Conservation (phyloP, 169 alveolate genomes). For the Ichthyophthirius multifiliis region DNA sequence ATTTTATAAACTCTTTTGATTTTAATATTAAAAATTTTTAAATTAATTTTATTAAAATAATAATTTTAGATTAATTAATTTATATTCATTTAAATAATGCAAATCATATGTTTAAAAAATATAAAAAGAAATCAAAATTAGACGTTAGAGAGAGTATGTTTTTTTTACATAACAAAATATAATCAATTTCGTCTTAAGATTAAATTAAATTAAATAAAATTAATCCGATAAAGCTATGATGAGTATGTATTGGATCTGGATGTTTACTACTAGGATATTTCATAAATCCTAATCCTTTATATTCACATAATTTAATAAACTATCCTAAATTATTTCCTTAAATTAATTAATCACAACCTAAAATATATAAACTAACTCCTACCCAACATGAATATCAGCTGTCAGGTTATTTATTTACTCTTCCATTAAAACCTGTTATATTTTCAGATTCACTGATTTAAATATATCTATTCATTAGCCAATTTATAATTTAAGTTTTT, state of each 20-base stretch:
- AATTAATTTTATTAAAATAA: too few relatives aligned
- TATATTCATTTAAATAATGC: too few relatives aligned
- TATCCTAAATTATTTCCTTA: neutral
- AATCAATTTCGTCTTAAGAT: neutral
- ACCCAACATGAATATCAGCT: conserved; percentile 48
- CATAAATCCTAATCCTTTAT: conserved; percentile 8
- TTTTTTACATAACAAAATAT: neutral
- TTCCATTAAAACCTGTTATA: conserved; percentile 34
- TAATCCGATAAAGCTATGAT: conserved; percentile 21
- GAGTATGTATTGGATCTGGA: conserved; percentile 28
- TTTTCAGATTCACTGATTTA: neutral
- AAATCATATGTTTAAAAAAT: too few relatives aligned
- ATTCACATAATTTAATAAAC: conserved; percentile 21
- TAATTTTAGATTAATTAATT: too few relatives aligned
- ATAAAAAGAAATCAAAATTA: too few relatives aligned
- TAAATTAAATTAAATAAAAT: neutral
- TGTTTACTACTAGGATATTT: neutral
- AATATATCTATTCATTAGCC: conserved; percentile 29
- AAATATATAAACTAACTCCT: conserved; percentile 11
- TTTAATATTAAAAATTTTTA: too few relatives aligned
- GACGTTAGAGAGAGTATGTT: too few relatives aligned
- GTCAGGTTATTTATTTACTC: conserved; percentile 44
- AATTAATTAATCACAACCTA: conserved; percentile 7
- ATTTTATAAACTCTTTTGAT: too few relatives aligned
- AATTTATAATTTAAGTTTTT: conserved; percentile 21